Evolutionary conservation across 2,329 filamentous ascomycete genomes (phyloP), one percentile per base, ranked within the genome.

Genomic region (Penicillium sp.): DNA sequence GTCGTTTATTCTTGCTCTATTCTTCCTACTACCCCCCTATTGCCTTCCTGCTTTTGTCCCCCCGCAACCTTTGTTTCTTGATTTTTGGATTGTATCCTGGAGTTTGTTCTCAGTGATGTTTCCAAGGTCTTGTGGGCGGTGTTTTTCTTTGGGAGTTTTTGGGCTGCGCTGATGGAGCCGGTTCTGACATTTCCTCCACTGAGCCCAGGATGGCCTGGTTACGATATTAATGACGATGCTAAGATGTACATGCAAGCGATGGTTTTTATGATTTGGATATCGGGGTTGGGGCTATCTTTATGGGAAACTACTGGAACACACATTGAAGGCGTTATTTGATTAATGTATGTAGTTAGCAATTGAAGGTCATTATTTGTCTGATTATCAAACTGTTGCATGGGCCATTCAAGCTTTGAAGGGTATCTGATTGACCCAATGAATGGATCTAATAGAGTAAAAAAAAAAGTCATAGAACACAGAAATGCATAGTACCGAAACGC

Each of bases 231-330:
- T 68, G 68, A 74, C 62, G 65, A 72, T 69, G 66, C 60, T 66
- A 72, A 67, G 69, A 73, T 72, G 70, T 73, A 72, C 69, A 73
- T 69, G 71, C 63, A 69, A 69, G 66, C 63, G 55, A 70, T 67
- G 67, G 63, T 65, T 55, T 69, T 69, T 61, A 72, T 64, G 66
- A 71, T 64, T 67, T 53, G 65, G 52, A 58, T 60, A 52, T 61
- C 53, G 58, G 63, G 58, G 47, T 59, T 62, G 43, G 54, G 58
- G 41, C 56, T 57, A 43, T 55, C 57, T 62, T 60, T 53, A 42
- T 53, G 47, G 57, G 55, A 45, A 52, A 50, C 45, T 57, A 46
- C 30, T 46, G 33, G 58, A 50, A 60, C 36, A 57, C 53, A 56
- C 52, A 61, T 59, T 35, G 55, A 54, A 54, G 60, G 62, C 59